Evolutionary conservation across 768 basidiomycete species (phyloP).

Genomic region (Trametes meyenii): DNA sequence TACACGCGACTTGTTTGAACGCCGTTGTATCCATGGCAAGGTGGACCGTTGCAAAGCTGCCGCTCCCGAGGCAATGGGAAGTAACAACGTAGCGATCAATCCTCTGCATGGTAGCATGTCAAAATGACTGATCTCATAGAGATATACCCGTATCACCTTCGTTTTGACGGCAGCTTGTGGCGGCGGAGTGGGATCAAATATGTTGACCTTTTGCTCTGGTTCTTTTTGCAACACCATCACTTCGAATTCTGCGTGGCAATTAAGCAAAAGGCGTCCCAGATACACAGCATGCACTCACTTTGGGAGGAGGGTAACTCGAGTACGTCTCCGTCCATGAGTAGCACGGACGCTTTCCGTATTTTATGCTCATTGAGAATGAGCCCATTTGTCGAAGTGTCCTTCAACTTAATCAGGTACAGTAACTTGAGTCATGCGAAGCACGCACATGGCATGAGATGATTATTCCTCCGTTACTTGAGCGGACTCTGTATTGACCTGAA

Average conservation of each 20-base stretch:
- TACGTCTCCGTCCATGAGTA: constrained; percentile 77
- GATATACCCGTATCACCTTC: constrained; percentile 7
- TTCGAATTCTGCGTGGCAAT: constrained; percentile 54
- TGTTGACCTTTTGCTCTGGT: constrained; percentile 51
- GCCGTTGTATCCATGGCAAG: constrained; percentile 67
- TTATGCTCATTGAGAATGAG: constrained; percentile 69
- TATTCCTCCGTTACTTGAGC: constrained; percentile 68
- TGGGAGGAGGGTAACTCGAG: constrained; percentile 70
- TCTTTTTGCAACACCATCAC: constrained; percentile 63
- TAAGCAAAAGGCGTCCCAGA: not conserved
- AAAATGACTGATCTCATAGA: not conserved
- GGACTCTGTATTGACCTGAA: constrained; percentile 49
- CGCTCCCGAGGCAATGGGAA: constrained; percentile 77
- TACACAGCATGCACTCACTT: constrained; percentile 38
- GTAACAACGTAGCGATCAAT: constrained; percentile 75
- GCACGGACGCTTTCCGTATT: constrained; percentile 65
- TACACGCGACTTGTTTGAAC: constrained; percentile 80
- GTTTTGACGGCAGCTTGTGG: constrained; percentile 57
- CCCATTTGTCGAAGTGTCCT: constrained; percentile 83
- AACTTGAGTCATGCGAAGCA: not conserved
- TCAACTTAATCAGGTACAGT: not conserved
- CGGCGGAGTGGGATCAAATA: constrained; percentile 68
- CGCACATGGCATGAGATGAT: constrained; percentile 79
- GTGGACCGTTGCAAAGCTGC: constrained; percentile 82
- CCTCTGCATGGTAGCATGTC: constrained; percentile 40